Evolutionary conservation across 495 filamentous ascomycete genomes (phyloP).

Genomic region (Aspergillus biplanus): DNA sequence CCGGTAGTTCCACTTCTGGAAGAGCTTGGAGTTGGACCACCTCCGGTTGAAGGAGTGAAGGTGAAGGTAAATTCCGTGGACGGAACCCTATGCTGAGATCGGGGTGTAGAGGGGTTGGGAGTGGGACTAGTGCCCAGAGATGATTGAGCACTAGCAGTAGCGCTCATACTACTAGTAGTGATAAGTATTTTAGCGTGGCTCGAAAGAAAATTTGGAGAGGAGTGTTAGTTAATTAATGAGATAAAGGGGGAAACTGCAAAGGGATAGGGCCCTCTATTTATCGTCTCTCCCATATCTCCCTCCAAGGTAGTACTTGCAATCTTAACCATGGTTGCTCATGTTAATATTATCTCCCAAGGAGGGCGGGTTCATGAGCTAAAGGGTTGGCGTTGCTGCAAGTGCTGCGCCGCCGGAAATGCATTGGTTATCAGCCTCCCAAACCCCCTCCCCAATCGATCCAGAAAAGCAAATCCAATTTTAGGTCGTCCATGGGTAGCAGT

Average conservation of each 20-base stretch:
- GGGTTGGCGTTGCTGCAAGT: neutral
- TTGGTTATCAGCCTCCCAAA: neutral
- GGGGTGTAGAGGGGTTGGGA: neutral
- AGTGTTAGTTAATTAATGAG: neutral
- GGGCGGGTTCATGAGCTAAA: neutral
- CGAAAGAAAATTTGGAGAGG: neutral
- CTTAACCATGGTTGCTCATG: neutral
- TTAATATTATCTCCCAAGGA: neutral
- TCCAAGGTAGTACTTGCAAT: neutral
- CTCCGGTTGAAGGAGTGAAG: neutral
- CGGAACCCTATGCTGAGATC: neutral
- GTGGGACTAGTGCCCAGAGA: neutral
- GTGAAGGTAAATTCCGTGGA: constrained; percentile 6
- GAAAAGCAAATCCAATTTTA: neutral
- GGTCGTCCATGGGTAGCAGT: neutral
- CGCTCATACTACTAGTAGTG: neutral
- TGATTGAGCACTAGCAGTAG: neutral
- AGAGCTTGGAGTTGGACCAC: neutral
- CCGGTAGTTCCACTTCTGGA: neutral
- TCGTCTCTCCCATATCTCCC: neutral
- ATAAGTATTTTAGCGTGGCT: neutral
- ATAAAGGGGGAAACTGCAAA: neutral
- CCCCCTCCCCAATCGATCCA: neutral
- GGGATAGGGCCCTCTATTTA: neutral
- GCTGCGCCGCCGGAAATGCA: neutral